Base-by-base conservation (phyloP, 768 basidiomycete genomes). In the Baorangia bicolor region DNA sequence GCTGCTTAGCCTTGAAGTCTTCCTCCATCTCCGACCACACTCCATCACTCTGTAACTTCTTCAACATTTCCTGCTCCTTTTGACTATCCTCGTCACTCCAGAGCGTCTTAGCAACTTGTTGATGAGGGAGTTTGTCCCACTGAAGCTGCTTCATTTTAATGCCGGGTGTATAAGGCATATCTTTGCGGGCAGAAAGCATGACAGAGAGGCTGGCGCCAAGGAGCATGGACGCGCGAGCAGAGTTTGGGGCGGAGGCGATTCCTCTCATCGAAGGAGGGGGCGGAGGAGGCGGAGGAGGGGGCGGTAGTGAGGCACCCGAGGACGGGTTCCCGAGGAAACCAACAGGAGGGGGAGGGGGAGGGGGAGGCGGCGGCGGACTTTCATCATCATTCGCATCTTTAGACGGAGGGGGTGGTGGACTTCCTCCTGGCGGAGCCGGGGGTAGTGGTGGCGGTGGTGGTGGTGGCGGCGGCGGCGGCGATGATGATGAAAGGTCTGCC, bases 111-210 rank as follows among this genome's bases (percentile, higher is more conserved):
- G 77, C 77, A 33, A 93, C 86, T 63, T 91, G 87, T 60, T 90
- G 87, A 54, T 93, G 93, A 23, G 91, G 86, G n/a, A 99, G 79
- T 66, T 98, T 98, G 69, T 98, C 95, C 96, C 96, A 99, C 68
- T 98, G 95, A 52, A 99, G 77, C 69, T 98, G 94, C 69, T 98
- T 98, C 90, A 98, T 94, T 79, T 94, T 94, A 34, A 85, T 90
- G 56, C 81, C 86, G 2, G 95, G 91, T 31, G 90, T 87, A 40
- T 94, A 80, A 4, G 85, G 79, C 67, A 97, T 83, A 65, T 93
- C 92, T 72, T 98, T 98, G 46, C 93, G 88, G 42, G 80, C 78
- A 45, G 79, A 78, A 20, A 86, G 68, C 59, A 87, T 71, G 30
- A 77, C 77, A 59, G 77, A 80, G 44, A 88, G 67, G 59, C 83